A percentile compares a stretch with the other conserved stretches of the same genome.
Conservation (phyloP, 2,329 filamentous ascomycete species). For the Aspergillus proliferans region DNA sequence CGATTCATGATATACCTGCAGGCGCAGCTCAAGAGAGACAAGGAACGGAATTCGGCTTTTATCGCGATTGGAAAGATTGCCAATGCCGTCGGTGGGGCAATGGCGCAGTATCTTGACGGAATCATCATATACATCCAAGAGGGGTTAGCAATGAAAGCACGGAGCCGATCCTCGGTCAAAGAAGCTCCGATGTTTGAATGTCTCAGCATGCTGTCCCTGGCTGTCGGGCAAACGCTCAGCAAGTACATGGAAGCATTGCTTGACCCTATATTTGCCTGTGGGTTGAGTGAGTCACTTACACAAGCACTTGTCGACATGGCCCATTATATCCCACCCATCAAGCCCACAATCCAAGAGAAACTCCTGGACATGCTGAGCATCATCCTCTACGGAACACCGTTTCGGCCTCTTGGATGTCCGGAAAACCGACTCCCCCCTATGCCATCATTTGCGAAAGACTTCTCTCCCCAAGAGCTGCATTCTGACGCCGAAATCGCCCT, state of each 20-base stretch:
- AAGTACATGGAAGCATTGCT: constrained; percentile 97
- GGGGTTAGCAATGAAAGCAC: constrained; percentile 73
- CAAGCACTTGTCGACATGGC: constrained; percentile 98
- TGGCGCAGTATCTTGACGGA: constrained; percentile 89
- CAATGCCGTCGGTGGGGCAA: constrained; percentile 90
- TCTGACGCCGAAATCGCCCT: constrained; percentile 83
- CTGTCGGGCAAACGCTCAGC: constrained; percentile 91
- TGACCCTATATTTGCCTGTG: constrained; percentile 94
- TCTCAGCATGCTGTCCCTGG: constrained; percentile 91
- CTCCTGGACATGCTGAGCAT: constrained; percentile 91
- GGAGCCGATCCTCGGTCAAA: constrained; percentile 52
- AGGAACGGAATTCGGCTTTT: constrained; percentile 89
- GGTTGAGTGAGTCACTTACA: constrained; percentile 85
- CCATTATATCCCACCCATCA: constrained; percentile 94
- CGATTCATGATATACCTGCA: constrained; percentile 97
- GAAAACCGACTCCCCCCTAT: constrained; percentile 76
- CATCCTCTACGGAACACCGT: constrained; percentile 85
- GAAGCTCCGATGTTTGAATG: constrained; percentile 87
- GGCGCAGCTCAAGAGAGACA: constrained; percentile 87
- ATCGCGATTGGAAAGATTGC: constrained; percentile 94
- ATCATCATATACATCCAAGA: constrained; percentile 92
- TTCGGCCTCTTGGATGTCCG: constrained; percentile 85
- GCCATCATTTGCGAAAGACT: constrained; percentile 79
- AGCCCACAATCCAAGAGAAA: constrained; percentile 86
- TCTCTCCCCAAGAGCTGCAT: constrained; percentile 76